Base-by-base conservation (phyloP, 164 flowering plant species). In the Vitis riparia region DNA sequence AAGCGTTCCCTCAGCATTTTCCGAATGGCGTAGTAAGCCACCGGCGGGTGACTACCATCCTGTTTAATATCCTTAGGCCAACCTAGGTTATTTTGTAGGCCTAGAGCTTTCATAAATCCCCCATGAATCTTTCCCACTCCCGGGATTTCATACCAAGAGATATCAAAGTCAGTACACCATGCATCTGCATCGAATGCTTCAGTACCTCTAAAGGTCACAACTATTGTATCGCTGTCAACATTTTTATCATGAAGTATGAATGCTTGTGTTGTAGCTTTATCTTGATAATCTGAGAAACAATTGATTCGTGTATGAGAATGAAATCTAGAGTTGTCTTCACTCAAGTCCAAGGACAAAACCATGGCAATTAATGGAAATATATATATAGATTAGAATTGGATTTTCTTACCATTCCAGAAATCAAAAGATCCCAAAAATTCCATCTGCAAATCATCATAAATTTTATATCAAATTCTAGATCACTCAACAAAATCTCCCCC, bases 21-120 rank as follows among this genome's bases (percentile, higher is more conserved):
- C 55, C 88, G 75, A 0, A 91, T 77, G 63, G 73, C 32, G 65
- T 88, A 84, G 55, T 89, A 91, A n/a, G 92, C 97, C 0, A 73
- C 29, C 23, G 67, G 19, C 11, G 69, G 63, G 6, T 66, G 60
- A n/a, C 62, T 64, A 5, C 60, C 65, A 10, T 70, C 68, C 15
- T 69, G 65, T 2, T 52, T 14, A 4, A 71, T 30, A 14, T 81
- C 75, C 29, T 78, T 77, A 1, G 91, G 93, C 94, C 92, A 89
- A 4, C 86, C 84, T 16, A 58, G 49, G 57, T 63, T 76, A 23
- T 75, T 78, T 37, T 82, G 86, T 32, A 91, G 60, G 4, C 95
- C 95, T 3, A 90, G 71, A 14, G 96, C 93, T 73, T 87, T 83
- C 81, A 89, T 77, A 60, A 88, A 90, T 0, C 96, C 93, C 7